Percentiles rank a stretch among this genome's conserved stretches.
Conservation (phyloP, 164 flowering plant species). For the Malania oleifera region DNA sequence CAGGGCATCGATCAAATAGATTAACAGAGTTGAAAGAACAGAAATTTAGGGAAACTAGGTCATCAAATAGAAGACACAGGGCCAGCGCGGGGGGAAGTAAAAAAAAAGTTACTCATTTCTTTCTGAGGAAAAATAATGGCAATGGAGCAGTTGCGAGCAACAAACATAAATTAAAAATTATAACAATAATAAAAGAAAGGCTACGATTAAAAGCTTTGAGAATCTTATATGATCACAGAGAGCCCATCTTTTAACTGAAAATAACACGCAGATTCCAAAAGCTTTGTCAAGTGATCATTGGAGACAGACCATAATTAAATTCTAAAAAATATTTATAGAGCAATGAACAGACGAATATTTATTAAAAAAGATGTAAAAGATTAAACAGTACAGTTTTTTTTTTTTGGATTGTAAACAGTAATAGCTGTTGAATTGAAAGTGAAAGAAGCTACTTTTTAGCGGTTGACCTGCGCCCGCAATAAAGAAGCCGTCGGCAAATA, state of each 20-base stretch:
- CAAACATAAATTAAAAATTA: slow-evolving; percentile 11
- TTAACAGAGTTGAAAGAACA: slow-evolving; percentile 8
- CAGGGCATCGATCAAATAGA: slow-evolving; percentile 11
- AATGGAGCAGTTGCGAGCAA: slow-evolving; percentile 55
- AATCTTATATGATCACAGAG: slow-evolving; percentile 49
- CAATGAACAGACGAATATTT: background rate
- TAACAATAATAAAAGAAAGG: slow-evolving; percentile 4
- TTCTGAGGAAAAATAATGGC: slow-evolving; percentile 18
- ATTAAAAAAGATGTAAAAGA: background rate
- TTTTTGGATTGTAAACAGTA: too few species aligned
- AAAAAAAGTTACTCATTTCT: too few species aligned
- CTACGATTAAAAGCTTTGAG: slow-evolving; percentile 28
- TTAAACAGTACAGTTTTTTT: background rate
- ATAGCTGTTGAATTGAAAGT: too few species aligned
- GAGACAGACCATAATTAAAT: slow-evolving; percentile 10
- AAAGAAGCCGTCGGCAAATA: slow-evolving; percentile 3
- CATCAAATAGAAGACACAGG: slow-evolving; percentile 13
- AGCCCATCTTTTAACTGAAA: slow-evolving; percentile 23
- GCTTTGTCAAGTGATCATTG: slow-evolving; percentile 17
- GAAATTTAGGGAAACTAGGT: slow-evolving; percentile 13
- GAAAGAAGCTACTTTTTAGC: slow-evolving; percentile 12
- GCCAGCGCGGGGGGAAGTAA: too few species aligned
- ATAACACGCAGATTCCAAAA: slow-evolving; percentile 13
- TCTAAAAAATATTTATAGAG: background rate
- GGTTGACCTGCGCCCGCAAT: slow-evolving; percentile 15